Conservation (phyloP, 2,329 filamentous ascomycete genomes). For the Claviceps pazoutovae region DNA sequence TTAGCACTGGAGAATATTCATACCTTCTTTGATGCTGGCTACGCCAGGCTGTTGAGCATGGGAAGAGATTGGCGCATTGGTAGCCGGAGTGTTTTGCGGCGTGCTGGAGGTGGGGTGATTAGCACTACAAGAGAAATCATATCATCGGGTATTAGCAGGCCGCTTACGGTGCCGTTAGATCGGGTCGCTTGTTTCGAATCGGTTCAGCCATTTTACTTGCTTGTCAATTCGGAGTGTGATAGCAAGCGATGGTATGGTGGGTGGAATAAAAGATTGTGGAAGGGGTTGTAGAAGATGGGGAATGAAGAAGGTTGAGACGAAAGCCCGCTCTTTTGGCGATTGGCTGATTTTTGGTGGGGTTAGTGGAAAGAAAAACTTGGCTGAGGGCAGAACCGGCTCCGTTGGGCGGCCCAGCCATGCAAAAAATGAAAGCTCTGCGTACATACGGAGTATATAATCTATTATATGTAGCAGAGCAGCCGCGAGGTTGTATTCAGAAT, state of each 20-base stretch:
- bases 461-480: no score
- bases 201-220: conserved; percentile 44
- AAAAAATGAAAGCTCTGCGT: no score
- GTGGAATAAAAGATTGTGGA: conserved; percentile 15
- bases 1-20: conserved; percentile 19
- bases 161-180: conserved; percentile 46
- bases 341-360: conserved; percentile 27
- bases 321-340: conserved; percentile 21
- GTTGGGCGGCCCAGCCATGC: conserved; percentile 12
- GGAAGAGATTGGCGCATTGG: conserved; percentile 92
- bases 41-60: conserved; percentile 92
- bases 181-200: conserved; percentile 48
- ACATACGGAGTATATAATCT: no score
- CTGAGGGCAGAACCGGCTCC: conserved; percentile 17
- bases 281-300: conserved; percentile 14
- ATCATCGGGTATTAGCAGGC: conserved; percentile 6
- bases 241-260: conserved; percentile 13
- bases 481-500: no score
- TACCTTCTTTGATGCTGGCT: conserved; percentile 94
- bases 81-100: conserved; percentile 93
- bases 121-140: conserved; percentile 15
- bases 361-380: conserved; percentile 17
- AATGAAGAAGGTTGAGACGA: conserved; percentile 18
- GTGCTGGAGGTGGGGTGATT: conserved; percentile 51
- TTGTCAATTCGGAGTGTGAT: conserved; percentile 3